Conservation (phyloP, 345 rosid genomes). For the Dovyalis caffra region DNA sequence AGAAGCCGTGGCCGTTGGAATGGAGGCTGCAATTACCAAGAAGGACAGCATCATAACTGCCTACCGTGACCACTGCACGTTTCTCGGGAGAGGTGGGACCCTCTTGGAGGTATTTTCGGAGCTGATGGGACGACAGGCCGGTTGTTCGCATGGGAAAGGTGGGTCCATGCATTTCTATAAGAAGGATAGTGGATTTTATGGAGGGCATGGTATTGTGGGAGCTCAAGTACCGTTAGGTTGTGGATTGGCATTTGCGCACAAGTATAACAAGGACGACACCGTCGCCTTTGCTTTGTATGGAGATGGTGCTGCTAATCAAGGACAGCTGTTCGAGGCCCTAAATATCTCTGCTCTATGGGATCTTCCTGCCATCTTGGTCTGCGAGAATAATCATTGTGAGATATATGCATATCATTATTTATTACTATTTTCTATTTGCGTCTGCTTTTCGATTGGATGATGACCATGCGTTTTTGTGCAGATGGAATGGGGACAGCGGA, state of each 20-base stretch:
- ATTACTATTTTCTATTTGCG: background rate
- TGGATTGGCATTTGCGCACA: constrained; percentile 98
- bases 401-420: background rate
- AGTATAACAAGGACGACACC: constrained; percentile 75
- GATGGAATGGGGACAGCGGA: constrained; percentile 99
- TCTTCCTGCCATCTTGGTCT: constrained; percentile 83
- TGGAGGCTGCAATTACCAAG: constrained; percentile 92
- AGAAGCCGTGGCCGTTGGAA: constrained; percentile 90
- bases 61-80: constrained; percentile 89
- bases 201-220: constrained; percentile 97
- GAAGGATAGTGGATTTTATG: constrained; percentile 78
- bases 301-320: constrained; percentile 98
- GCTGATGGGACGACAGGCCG: constrained; percentile 89
- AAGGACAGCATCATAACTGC: constrained; percentile 85
- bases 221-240: constrained; percentile 93
- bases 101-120: constrained; percentile 69
- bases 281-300: constrained; percentile 88
- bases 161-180: constrained; percentile 98
- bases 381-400: constrained; percentile 98
- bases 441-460: constrained; percentile 3
- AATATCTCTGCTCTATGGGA: constrained; percentile 96
- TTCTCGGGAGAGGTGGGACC: constrained; percentile 80
- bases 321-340: constrained; percentile 92
- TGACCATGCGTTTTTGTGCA: constrained; percentile 20
- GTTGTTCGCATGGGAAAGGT: constrained; percentile 89